Conservation (phyloP, 106 monocot species). For the Dendrobium officinale region DNA sequence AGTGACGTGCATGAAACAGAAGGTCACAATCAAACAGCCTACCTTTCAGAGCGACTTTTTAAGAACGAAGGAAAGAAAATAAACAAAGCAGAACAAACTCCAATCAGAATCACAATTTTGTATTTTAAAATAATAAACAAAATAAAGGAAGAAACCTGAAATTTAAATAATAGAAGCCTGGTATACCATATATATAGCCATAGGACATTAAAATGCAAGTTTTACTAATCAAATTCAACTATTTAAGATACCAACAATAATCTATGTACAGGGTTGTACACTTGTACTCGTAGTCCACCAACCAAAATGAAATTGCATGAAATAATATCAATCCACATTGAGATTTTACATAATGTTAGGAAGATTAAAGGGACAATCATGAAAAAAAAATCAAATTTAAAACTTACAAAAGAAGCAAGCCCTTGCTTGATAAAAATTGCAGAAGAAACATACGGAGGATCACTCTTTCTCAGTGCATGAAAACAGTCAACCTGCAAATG, state of each 20-base stretch:
- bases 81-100: background rate
- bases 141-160: background rate
- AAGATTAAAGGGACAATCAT: background rate
- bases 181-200: background rate
- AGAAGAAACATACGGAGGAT: conserved; percentile 94
- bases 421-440: conserved; percentile 80
- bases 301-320: background rate
- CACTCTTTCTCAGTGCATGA: conserved; percentile 83
- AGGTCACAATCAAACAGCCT: background rate
- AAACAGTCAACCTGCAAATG: conserved; percentile 86
- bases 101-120: background rate
- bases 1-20: background rate
- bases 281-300: background rate
- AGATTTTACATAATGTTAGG: background rate
- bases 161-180: background rate
- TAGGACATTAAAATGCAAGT: background rate
- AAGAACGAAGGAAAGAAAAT: background rate
- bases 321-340: background rate
- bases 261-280: background rate
- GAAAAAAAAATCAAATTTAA: conserved; percentile 1
- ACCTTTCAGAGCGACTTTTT: background rate
- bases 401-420: conserved; percentile 91
- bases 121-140: background rate
- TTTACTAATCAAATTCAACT: background rate
- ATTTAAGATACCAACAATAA: background rate